Base-by-base conservation (phyloP, 768 basidiomycete genomes). In the Lentinula sp. region DNA sequence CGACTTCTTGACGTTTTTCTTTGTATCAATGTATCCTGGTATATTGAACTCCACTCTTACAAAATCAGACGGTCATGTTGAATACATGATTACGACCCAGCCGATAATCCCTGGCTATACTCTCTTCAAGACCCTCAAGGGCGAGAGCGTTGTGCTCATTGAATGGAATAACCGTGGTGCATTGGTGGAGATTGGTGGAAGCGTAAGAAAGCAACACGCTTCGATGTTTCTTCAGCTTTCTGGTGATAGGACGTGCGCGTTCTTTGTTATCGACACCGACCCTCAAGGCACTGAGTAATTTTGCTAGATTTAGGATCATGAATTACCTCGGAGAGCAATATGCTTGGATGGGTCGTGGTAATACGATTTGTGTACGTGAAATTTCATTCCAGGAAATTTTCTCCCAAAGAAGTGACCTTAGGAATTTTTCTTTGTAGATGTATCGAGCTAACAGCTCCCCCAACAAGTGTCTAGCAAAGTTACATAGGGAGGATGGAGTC, bases 201-300 rank as follows among this genome's bases (percentile, higher is more conserved):
- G 78, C n/a, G 65, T 83, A 18, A 65, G 72, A 4, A 84, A 81
- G 67, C 83, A 83, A 67, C 66, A 69, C 28, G 76, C 79, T 32
- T 73, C 70, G n/a, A 74, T 75, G 15, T 88, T 86, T 85, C 74
- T 89, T 9, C 73, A 68, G 6, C 69, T 88, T 15, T 78, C 84
- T 0, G 60, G 76, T 0, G 84, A 85, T 53, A 67, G 64, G 63
- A 68, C 70, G 78, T 77, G 35, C 48, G 77, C 68, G 43, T 46
- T 46, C 8, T 48, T 56, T 6, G 3, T 18, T 31, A 10, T n/a
- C 15, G 18, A 13, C 11, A 10, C 42, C 5, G 16, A 4, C 35
- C 13, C 15, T 13, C 23, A 51, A 10, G 3, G n/a, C 48, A 60
- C 23, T 45, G 39, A 18, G 37, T 51, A 48, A 28, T 42, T 56